Evolutionary conservation across 805 yeast genomes (phyloP).

Genomic region (Starmerella scarabaei): DNA sequence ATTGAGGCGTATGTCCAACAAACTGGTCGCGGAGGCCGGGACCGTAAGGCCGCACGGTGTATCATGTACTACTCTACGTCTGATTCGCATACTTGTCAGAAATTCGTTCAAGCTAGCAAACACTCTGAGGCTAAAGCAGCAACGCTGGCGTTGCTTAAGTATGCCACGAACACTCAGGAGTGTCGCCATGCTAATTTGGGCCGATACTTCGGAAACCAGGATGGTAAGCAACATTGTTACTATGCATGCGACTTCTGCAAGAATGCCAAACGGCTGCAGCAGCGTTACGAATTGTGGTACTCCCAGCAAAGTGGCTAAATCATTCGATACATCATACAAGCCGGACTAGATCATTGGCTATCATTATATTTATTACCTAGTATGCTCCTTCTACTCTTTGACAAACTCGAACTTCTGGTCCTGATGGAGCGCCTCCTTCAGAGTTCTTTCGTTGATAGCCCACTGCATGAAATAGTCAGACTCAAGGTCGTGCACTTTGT

Average conservation of each 20-base stretch:
- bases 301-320: neutral
- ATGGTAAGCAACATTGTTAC: conserved; percentile 45
- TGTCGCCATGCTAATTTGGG: conserved; percentile 79
- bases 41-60: conserved; percentile 73
- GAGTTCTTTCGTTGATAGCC: conserved; percentile 46
- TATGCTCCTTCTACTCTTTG: neutral
- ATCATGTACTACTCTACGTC: conserved; percentile 47
- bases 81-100: conserved; percentile 47
- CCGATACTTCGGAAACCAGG: conserved; percentile 69
- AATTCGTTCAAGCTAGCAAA: conserved; percentile 51
- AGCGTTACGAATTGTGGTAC: conserved; percentile 15
- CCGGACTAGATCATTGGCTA: neutral
- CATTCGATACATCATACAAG: too few relatives aligned
- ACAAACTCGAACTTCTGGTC: conserved; percentile 22
- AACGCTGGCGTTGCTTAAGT: conserved; percentile 12
- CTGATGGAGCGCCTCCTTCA: conserved; percentile 34
- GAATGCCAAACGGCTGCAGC: conserved; percentile 6
- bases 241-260: conserved; percentile 77
- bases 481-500: conserved; percentile 84
- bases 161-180: conserved; percentile 37
- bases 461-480: conserved; percentile 70
- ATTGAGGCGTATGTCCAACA: conserved; percentile 95
- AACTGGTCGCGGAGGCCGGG: conserved; percentile 97
- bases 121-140: conserved; percentile 40
- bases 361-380: neutral